Conservation (phyloP, 371 early-diverging fungal genomes). For the Catenaria anguillulae region DNA sequence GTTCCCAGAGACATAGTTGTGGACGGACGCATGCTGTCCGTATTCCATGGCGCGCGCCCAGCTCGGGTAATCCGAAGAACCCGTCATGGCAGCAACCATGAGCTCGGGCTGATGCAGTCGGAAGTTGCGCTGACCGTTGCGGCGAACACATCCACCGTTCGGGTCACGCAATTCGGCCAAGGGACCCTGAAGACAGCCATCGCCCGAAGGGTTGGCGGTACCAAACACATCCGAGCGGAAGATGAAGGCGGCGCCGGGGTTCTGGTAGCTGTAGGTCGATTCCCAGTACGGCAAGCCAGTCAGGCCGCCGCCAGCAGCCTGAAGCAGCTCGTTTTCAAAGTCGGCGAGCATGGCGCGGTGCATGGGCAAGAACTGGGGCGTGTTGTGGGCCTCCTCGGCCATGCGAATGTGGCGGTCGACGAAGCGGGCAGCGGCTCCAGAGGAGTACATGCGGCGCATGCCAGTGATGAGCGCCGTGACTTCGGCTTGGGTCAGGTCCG, state of each 20-base stretch:
- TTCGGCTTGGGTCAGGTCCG: constrained; percentile 7
- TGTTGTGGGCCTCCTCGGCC: neutral
- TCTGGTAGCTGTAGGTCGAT: neutral
- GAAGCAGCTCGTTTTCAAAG: neutral
- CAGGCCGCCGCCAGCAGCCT: neutral
- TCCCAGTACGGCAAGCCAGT: neutral
- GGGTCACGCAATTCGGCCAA: neutral
- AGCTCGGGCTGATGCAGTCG: neutral
- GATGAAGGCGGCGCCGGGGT: neutral
- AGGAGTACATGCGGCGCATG: constrained; percentile 2
- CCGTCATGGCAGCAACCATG: neutral
- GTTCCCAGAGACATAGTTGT: neutral
- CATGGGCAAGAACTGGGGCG: neutral
- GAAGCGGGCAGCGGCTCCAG: neutral
- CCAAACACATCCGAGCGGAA: neutral
- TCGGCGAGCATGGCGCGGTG: neutral
- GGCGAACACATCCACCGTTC: neutral
- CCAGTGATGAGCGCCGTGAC: neutral
- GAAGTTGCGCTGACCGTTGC: neutral
- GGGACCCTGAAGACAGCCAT: neutral
- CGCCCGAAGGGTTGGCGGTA: neutral
- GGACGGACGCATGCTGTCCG: neutral
- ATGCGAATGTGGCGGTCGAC: neutral
- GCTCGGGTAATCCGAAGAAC: neutral
- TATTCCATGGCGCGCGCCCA: neutral